phyloP scores from a whole-genome alignment of 2,329 filamentous ascomycete species.

The Fusarium redolens region DNA sequence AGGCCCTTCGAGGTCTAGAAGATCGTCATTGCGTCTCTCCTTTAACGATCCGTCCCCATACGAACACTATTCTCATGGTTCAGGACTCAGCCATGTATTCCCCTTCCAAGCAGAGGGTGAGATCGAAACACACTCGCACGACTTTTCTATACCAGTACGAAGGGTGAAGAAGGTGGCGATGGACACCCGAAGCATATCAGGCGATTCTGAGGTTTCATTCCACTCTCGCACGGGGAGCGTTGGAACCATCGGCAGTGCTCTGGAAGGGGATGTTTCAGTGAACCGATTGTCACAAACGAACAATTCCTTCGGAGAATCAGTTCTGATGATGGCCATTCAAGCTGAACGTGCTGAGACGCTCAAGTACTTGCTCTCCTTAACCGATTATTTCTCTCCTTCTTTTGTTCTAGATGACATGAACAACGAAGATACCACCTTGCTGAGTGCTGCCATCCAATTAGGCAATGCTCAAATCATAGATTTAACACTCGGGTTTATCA shows the following conservation, averaged over 20 bases:
- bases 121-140: constrained; percentile 49
- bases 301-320: constrained; percentile 79
- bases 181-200: constrained; percentile 90
- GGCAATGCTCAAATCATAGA: constrained; percentile 81
- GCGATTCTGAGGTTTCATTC: constrained; percentile 84
- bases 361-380: constrained; percentile 80
- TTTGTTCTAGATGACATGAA: constrained; percentile 85
- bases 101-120: constrained; percentile 77
- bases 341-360: constrained; percentile 77
- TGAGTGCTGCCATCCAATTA: constrained; percentile 91
- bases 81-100: constrained; percentile 84
- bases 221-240: constrained; percentile 83
- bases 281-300: constrained; percentile 80
- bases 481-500: constrained; percentile 77
- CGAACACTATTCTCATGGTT: constrained; percentile 66
- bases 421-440: constrained; percentile 87
- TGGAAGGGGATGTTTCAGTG: constrained; percentile 89
- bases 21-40: constrained; percentile 56
- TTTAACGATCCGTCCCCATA: constrained; percentile 45
- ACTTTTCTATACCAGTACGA: constrained; percentile 52
- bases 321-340: constrained; percentile 88
- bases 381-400: constrained; percentile 78
- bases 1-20: constrained; percentile 45
- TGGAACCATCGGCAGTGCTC: constrained; percentile 75
- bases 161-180: constrained; percentile 85